Conservation (phyloP, 176 grass and related monocot species). For the Saccharum officinarum region DNA sequence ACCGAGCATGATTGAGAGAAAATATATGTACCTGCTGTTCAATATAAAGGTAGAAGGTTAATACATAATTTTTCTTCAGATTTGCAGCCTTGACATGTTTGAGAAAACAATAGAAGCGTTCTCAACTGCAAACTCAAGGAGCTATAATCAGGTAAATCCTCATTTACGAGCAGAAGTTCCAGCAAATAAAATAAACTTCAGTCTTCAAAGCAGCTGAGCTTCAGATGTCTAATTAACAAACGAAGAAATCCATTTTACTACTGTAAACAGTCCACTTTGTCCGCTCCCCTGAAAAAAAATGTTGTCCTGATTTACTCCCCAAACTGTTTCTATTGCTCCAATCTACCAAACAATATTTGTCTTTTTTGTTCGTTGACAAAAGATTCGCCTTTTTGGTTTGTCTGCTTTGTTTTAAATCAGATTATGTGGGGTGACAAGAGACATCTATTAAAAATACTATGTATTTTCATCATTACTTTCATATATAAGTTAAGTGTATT, state of each 20-base stretch:
- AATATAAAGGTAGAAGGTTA: conserved; percentile 9
- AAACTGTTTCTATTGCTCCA: not conserved
- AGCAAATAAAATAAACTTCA: too few species aligned
- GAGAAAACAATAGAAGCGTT: not conserved
- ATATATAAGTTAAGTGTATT: not conserved
- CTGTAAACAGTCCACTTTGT: not conserved
- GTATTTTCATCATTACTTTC: not conserved
- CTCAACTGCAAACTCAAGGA: not conserved
- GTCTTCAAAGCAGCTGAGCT: not conserved
- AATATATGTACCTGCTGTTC: not conserved
- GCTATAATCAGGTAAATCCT: not conserved
- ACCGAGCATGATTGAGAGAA: not conserved
- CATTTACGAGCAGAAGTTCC: too few species aligned
- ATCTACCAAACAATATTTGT: not conserved
- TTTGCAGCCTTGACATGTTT: not conserved
- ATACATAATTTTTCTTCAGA: not conserved
- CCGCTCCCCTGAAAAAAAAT: not conserved
- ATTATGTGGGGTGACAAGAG: not conserved
- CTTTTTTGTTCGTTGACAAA: not conserved
- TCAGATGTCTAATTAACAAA: conserved; percentile 18
- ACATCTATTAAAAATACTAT: not conserved
- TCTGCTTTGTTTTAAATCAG: not conserved
- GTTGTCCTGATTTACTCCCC: not conserved
- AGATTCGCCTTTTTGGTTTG: not conserved
- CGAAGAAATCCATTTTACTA: not conserved